Evolutionary conservation across 164 flowering plant genomes (phyloP).

Genomic region (Malania oleifera): DNA sequence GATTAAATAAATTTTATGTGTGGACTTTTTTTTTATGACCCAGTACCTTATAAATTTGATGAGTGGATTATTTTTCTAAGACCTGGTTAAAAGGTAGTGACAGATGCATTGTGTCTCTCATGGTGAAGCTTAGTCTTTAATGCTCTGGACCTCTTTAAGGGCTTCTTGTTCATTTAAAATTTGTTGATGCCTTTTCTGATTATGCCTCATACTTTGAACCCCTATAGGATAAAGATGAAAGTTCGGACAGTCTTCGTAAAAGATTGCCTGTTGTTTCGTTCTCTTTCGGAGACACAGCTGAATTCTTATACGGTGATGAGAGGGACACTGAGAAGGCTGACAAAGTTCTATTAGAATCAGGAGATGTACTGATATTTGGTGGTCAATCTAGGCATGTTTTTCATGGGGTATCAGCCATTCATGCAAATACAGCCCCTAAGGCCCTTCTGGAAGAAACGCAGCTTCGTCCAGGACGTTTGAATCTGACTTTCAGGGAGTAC

Average conservation of each 20-base stretch:
- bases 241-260: neutral
- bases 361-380: constrained; percentile 6
- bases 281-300: constrained; percentile 1
- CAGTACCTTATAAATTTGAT: too few relatives aligned
- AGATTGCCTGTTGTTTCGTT: constrained; percentile 5
- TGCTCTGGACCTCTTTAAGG: too few relatives aligned
- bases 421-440: neutral
- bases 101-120: too few relatives aligned
- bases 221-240: neutral
- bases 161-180: too few relatives aligned
- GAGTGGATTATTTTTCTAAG: too few relatives aligned
- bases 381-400: constrained; percentile 5
- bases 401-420: constrained; percentile 4
- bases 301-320: neutral
- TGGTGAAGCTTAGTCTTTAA: too few relatives aligned
- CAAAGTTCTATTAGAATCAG: neutral
- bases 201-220: too few relatives aligned
- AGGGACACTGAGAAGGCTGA: neutral
- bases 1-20: too few relatives aligned
- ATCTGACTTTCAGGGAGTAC: constrained; percentile 4
- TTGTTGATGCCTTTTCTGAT: too few relatives aligned
- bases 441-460: constrained; percentile 1
- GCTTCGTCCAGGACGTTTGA: constrained; percentile 1
- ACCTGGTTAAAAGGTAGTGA: too few relatives aligned
- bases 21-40: too few relatives aligned